Evolutionary conservation across 106 monocot species (phyloP), one percentile per base, ranked within the genome.

Genomic region (Allium sativum): DNA sequence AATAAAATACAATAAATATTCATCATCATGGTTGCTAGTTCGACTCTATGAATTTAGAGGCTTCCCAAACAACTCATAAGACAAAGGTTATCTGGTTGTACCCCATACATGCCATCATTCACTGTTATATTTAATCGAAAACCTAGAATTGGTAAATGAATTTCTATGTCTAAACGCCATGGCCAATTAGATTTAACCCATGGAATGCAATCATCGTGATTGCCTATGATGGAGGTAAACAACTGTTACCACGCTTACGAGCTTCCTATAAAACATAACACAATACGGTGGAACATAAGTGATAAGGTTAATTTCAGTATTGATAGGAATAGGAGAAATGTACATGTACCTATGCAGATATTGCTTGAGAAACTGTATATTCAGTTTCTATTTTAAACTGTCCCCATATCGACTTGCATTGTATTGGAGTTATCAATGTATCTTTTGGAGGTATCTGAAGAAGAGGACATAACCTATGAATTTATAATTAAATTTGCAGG

Each of bases 391-490:
- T 51, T 18, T 74, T 72, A 45, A 88, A 83, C 61, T 77, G 74
- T 58, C 71, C 73, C 87, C 87, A 83, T 46, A 88, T 20, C 60
- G 87, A 80, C 54, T 88, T 88, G 46, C 87, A 83, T 44, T 80
- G 74, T 45, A 78, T 77, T 18, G 83, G 83, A 51, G 87, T 74
- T 13, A 88, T 75, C 59, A 88, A 59, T 21, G 77, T 77, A 51
- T 77, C 64, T 18, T 61, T 65, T 44, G 71, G 65, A 61, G 68
- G 9, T 45, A 88, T 68, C 87, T 88, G 70, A 15, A 22, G 10
- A 18, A 65, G 6, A 69, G 8, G 40, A 46, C 15, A 58, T 13
- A 14, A 45, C 40, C 12, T 7, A 31, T 17, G 14, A 14, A 17
- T 65, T 68, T 46, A 73, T 18, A 11, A 40, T 59, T 17, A 19